Evolutionary conservation across 2,329 filamentous ascomycete species (phyloP), one percentile per base, ranked within the genome.

Genomic region (Geosmithia flava): DNA sequence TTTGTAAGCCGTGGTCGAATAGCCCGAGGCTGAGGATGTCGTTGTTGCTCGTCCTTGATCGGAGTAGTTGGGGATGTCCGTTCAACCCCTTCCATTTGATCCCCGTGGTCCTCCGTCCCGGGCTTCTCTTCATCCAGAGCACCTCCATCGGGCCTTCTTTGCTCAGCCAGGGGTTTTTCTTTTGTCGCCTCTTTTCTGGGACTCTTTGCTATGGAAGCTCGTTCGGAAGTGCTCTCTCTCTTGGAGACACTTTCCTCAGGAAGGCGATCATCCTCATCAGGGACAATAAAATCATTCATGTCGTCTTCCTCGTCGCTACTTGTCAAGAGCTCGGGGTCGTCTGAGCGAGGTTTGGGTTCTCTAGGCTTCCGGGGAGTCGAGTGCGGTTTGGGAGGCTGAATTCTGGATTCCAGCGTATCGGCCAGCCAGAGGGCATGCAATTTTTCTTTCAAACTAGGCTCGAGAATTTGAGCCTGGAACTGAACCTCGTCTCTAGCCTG

Each of bases 371-470:
- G 55, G 17, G 61, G 55, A 11, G 59, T 42, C 0, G 49, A 50
- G 16, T 56, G 53, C 13, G 58, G 58, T 47, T 66, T 70, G 3
- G 66, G 61, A 1, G 71, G 70, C 44, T 64, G 63, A 15, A 49
- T 43, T 6, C 64, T 67, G 17, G 66, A 66, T 40, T 63, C 62
- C 4, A 81, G 63, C 20, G 75, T 54, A 7, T 60, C 53, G n/a
- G 75, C 65, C 3, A 68, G 58, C 76, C 76, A 83, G 7, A 58
- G 56, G 8, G 72, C 59, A 40, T 76, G 62, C 55, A 82, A 68
- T 45, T 76, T 74, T 48, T 84, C 74, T 37, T 77, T 73, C 1
- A 95, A 64, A 3, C 73, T 87, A 4, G 70, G 66, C 50, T 91
- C 80, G 48, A 95, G 66, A 37, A 66, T 73, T 11, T 66, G 62